Evolutionary conservation across 441 rosid species (phyloP), one percentile per base, ranked within the genome.

Genomic region (Sinapis alba): DNA sequence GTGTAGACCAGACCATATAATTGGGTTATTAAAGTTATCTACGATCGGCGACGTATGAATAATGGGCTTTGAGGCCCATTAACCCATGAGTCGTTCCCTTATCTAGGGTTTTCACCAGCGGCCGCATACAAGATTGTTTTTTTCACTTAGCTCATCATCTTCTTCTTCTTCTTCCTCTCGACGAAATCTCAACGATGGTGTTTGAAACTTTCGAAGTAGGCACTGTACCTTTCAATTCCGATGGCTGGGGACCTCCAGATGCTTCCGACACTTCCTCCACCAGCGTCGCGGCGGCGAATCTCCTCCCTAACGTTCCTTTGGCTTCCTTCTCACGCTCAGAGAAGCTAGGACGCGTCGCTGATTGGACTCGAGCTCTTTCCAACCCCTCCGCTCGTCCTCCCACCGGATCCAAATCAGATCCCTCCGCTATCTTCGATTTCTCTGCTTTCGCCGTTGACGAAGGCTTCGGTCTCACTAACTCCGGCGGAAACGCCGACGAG

Each of bases 221-320:
- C 65, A 79, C 88, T 3, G 89, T 89, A 4, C 90, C 91, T 16
- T 89, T 85, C 82, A 91, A 91, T 41, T 81, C 93, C 30, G 97
- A 90, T 63, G 99, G 99, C 0, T 94, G 99, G 98, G 97, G 99
- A 6, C 98, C 98, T 0, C 91, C 89, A 24, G 95, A 90, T 5
- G 73, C 91, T 11, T 9, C 86, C 3, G 74, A 51, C 12, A 20
- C 53, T 36, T 34, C 87, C 3, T n/a, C 84, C 65, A 70, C 87
- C 34, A 74, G 87, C 9, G 59, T 69, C n/a, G 76, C 77, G 2
- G 77, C 80, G 6, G 72, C 72, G 9, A 74, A 79, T 9, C 83
- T 88, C 8, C 90, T 91, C 8, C 83, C 75, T 11, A 65, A 88
- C 36, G 90, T 86, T 9, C 98, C 94, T 1, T 84, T 84, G 10